Evolutionary conservation across 164 flowering plant species (phyloP).

Genomic region (Vitis vinifera): DNA sequence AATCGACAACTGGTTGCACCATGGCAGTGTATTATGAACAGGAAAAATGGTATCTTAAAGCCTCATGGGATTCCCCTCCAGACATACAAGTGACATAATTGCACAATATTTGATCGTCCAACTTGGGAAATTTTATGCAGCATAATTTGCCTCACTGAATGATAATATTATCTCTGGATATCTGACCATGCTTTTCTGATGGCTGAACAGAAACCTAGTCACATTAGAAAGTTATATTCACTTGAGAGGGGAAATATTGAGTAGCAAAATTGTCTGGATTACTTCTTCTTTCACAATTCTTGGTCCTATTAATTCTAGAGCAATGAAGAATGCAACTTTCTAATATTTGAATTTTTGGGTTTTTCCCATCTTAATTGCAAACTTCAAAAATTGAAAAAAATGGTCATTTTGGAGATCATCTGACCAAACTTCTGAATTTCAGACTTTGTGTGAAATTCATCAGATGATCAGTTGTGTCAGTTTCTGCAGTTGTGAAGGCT

Average conservation of each 20-base stretch:
- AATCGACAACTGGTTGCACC: no score
- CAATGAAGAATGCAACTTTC: no score
- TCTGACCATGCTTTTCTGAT: neutral
- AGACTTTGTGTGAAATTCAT: neutral
- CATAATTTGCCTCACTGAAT: neutral
- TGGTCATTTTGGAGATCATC: no score
- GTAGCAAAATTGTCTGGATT: neutral
- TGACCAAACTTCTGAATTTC: no score
- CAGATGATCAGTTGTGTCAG: neutral
- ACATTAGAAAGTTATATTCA: neutral
- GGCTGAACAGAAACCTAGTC: neutral
- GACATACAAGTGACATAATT: neutral
- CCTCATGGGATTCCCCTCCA: no score
- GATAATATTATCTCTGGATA: neutral
- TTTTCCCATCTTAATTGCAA: no score
- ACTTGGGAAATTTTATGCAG: neutral
- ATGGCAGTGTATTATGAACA: neutral
- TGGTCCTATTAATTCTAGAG: no score
- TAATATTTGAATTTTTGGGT: no score
- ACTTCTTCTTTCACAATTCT: no score
- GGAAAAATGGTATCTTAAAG: neutral
- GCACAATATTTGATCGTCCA: neutral
- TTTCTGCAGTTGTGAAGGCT: constrained; percentile 2
- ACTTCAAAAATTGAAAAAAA: no score
- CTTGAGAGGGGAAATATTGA: neutral